A percentile compares a stretch with the other conserved stretches of the same genome.
Evolutionary conservation across 768 basidiomycete genomes (phyloP).

Genomic region (Ramaria rubella): DNA sequence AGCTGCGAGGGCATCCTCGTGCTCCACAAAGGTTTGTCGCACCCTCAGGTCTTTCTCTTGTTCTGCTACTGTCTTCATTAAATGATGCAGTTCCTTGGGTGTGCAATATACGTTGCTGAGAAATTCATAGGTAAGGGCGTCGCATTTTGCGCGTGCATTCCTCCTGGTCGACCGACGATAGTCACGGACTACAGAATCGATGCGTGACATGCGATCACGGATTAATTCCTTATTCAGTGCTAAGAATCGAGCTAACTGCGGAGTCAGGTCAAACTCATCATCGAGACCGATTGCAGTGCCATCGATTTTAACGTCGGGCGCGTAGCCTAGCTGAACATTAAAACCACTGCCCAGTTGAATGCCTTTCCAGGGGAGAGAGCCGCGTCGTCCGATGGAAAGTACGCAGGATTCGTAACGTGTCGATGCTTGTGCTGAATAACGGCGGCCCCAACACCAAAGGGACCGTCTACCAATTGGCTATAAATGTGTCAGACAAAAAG

Average conservation of each 20-base stretch:
- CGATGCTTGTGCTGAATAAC: slow-evolving; percentile 47
- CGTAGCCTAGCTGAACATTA: slow-evolving; percentile 50
- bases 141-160: slow-evolving; percentile 46
- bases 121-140: slow-evolving; percentile 57
- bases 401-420: slow-evolving; percentile 40
- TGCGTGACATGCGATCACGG: slow-evolving; percentile 29
- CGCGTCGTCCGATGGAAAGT: slow-evolving; percentile 47
- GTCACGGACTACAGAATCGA: slow-evolving; percentile 41
- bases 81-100: slow-evolving; percentile 38
- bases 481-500: neutral
- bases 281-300: slow-evolving; percentile 55
- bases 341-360: slow-evolving; percentile 66
- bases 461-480: slow-evolving; percentile 43
- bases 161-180: slow-evolving; percentile 48
- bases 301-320: slow-evolving; percentile 41
- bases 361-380: slow-evolving; percentile 44
- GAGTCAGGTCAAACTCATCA: slow-evolving; percentile 58
- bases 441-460: slow-evolving; percentile 39
- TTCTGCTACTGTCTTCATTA: slow-evolving; percentile 40
- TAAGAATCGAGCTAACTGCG: slow-evolving; percentile 56
- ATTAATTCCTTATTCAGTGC: slow-evolving; percentile 49
- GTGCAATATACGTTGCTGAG: slow-evolving; percentile 53
- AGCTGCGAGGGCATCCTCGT: slow-evolving; percentile 39
- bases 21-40: slow-evolving; percentile 40
- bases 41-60: slow-evolving; percentile 52